These are phyloP conservation scores for Colletotrichum higginsianum DNA, from an alignment of 2,329 filamentous ascomycete species.

Conservation along the genomic window DNA sequence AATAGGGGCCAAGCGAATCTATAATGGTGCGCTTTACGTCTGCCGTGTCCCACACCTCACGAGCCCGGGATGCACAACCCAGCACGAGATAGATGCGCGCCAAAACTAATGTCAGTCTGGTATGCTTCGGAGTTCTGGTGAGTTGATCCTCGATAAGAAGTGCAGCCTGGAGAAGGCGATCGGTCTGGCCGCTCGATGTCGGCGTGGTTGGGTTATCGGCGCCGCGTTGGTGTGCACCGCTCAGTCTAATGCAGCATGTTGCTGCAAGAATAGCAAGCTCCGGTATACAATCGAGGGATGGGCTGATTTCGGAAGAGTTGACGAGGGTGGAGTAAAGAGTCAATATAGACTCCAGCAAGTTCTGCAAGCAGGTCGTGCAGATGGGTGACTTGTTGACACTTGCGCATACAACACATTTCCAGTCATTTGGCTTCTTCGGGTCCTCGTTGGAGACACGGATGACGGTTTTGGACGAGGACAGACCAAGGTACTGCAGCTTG, in stretches of 20 bases:
- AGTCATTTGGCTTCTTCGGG: constrained; percentile 41
- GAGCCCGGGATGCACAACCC: constrained; percentile 63
- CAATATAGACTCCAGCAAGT: constrained; percentile 36
- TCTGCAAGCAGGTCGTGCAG: constrained; percentile 32
- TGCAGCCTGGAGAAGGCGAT: constrained; percentile 63
- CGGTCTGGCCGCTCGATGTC: constrained; percentile 16
- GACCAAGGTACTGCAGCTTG: constrained; percentile 62
- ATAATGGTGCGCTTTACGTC: constrained; percentile 71
- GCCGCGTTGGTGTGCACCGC: constrained; percentile 30
- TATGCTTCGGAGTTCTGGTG: constrained; percentile 60
- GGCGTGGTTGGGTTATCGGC: constrained; percentile 11
- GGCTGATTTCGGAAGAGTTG: constrained; percentile 22
- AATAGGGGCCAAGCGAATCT: constrained; percentile 69
- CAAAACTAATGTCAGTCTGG: constrained; percentile 64
- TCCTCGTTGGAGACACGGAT: constrained; percentile 44
- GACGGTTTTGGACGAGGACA: constrained; percentile 55
- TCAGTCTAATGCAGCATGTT: constrained; percentile 52
- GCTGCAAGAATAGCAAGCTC: constrained; percentile 55
- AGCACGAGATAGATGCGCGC: constrained; percentile 67
- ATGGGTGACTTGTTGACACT: constrained; percentile 6
- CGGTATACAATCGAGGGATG: constrained; percentile 44
- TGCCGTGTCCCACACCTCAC: constrained; percentile 64
- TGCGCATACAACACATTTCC: constrained; percentile 37
- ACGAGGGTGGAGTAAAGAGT: constrained; percentile 35
- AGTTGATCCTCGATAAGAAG: constrained; percentile 66